Evolutionary conservation across 768 basidiomycete species (phyloP).

Genomic region (Cystoderma amianthinum): DNA sequence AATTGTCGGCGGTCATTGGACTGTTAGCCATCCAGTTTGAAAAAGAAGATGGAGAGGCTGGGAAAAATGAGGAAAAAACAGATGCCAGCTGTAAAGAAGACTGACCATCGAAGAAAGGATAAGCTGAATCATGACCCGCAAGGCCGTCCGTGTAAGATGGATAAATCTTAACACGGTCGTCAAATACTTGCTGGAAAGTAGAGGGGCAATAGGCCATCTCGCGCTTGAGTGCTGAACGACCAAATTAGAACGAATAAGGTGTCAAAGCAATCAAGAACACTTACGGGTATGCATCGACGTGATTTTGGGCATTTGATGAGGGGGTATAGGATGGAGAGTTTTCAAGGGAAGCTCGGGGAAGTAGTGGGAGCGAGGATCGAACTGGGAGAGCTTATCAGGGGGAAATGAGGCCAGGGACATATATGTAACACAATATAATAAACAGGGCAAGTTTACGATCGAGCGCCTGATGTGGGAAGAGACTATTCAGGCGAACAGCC

Average conservation of each 20-base stretch:
- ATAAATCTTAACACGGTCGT: not conserved
- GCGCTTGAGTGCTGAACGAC: not conserved
- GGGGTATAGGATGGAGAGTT: not conserved
- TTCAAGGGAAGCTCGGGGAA: not conserved
- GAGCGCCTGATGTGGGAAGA: conserved; percentile 24
- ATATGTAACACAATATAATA: conserved; percentile 13
- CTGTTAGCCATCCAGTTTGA: conserved; percentile 16
- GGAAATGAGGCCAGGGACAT: conserved; percentile 20
- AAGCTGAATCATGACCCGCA: not conserved
- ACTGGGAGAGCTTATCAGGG: conserved; percentile 26
- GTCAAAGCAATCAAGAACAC: too few relatives aligned
- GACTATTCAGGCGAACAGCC: conserved; percentile 24
- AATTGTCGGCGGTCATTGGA: conserved; percentile 16
- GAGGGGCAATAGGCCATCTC: not conserved
- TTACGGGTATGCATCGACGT: too few relatives aligned
- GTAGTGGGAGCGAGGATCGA: conserved; percentile 3
- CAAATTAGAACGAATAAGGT: not conserved
- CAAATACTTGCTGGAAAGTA: not conserved
- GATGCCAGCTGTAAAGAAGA: too few relatives aligned
- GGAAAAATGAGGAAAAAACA: not conserved
- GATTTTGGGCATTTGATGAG: not conserved
- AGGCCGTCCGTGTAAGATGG: not conserved
- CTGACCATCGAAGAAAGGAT: not conserved
- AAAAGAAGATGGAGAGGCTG: conserved; percentile 13
- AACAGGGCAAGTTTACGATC: conserved; percentile 19